Base-by-base conservation (phyloP, 306 rosid species). In the Lathyrus tuberosus region DNA sequence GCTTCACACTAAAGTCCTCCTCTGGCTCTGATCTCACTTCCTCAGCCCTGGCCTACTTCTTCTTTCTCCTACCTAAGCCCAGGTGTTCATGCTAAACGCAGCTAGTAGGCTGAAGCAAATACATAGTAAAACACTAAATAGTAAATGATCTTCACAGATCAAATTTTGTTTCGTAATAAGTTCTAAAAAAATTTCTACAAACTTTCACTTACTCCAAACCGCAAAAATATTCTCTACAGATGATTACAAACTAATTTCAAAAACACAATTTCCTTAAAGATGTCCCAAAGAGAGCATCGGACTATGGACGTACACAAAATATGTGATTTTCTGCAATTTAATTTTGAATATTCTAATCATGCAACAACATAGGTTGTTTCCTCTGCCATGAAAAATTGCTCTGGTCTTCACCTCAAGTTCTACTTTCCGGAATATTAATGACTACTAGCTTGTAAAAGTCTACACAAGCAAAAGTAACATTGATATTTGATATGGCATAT, bases 381-480 rank as follows among this genome's bases (percentile, higher is more conserved):
- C 38, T 33, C 38, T 33, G 38, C 38, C 69, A 41, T 15, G 20
- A 72, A 71, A 62, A 47, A 38, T 40, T 63, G 22, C 26, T 20
- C 42, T 62, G 62, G 42, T 53, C 60, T 56, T 65, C 37, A 43
- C 15, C 20, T 30, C 10, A n/a, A 40, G 41, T 24, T 51, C 48
- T 40, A 59, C 8, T 46, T 30, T 30, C 22, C n/a, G 2, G 30
- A 59, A 44, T 31, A 71, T 71, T 15, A 33, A 61, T 47, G 40
- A 72, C 16, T n/a, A 71, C 60, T 16, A 59, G 43, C 44, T 17
- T 58, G 31, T 15, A 41, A 20, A 16, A 13, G 51, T 72, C 40
- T 0, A 14, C 49, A 18, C 24, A 40, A 51, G 58, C 7, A 53
- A 26, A 64, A 64, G 41, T 30, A 54, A 54, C 58, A n/a, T 11